Evolutionary conservation across 345 rosid genomes (phyloP).

Genomic region (Capsella bursapastoris): DNA sequence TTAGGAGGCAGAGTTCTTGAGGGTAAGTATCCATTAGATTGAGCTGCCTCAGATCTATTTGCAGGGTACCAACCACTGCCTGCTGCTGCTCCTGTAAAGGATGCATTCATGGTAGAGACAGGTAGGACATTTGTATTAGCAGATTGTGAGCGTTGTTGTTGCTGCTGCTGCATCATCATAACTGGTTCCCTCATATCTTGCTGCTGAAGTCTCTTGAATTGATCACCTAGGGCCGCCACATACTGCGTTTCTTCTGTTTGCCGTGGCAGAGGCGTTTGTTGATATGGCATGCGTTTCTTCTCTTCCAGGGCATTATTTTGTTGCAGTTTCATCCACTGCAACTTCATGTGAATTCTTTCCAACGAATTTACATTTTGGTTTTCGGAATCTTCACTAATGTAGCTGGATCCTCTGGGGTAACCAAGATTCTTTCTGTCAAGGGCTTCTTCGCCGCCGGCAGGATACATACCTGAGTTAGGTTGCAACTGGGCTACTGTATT

Average conservation of each 20-base stretch:
- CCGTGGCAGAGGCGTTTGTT: constrained; percentile 56
- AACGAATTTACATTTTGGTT: constrained; percentile 54
- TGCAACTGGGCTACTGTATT: constrained; percentile 53
- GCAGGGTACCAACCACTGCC: constrained; percentile 58
- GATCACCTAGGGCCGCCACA: constrained; percentile 54
- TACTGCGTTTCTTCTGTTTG: constrained; percentile 60
- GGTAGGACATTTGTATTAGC: constrained; percentile 59
- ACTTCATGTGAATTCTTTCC: constrained; percentile 60
- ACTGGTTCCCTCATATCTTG: constrained; percentile 71
- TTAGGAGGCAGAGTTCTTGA: constrained; percentile 50
- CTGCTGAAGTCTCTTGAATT: constrained; percentile 63
- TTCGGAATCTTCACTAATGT: constrained; percentile 46
- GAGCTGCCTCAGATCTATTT: constrained; percentile 54
- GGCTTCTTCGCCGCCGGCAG: constrained; percentile 52
- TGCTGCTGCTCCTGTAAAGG: constrained; percentile 60
- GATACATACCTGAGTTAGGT: constrained; percentile 48
- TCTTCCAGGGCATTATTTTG: constrained; percentile 53
- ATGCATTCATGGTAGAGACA: constrained; percentile 52
- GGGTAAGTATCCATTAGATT: constrained; percentile 61
- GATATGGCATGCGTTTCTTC: constrained; percentile 57
- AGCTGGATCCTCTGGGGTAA: constrained; percentile 54
- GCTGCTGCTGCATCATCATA: constrained; percentile 75
- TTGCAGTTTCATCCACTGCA: constrained; percentile 68
- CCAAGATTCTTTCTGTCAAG: constrained; percentile 70
- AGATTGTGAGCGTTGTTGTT: constrained; percentile 55